Percentiles rank a stretch among this genome's conserved stretches.
Evolutionary conservation across 1,284 basidiomycete genomes (phyloP).

Genomic region (Pseudozyma sp.): DNA sequence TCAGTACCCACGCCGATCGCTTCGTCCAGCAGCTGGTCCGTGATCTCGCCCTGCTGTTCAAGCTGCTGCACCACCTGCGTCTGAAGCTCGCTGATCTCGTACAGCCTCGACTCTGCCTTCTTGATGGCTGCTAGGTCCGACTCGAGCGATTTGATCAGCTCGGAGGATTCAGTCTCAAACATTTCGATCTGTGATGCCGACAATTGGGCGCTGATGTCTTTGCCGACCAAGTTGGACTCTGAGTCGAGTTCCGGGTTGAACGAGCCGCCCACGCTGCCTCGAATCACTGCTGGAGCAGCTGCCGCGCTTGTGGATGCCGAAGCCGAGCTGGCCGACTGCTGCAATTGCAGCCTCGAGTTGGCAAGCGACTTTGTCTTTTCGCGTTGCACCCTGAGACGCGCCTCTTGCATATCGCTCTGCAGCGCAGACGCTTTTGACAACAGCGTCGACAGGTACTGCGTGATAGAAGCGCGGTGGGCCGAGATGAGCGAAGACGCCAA

Average conservation of each 20-base stretch:
- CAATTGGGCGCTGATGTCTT: constrained; percentile 54
- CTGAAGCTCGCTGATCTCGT: constrained; percentile 90
- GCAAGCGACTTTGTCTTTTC: constrained; percentile 49
- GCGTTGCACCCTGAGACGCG: constrained; percentile 50
- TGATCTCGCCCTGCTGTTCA: constrained; percentile 86
- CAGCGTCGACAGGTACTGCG: constrained; percentile 83
- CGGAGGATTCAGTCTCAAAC: constrained; percentile 89
- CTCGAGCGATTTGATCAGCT: constrained; percentile 82
- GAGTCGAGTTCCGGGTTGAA: constrained; percentile 40
- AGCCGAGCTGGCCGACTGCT: constrained; percentile 9
- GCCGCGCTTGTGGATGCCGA: constrained; percentile 5
- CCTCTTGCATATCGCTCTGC: constrained; percentile 86
- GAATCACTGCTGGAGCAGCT: constrained; percentile 31
- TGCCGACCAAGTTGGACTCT: constrained; percentile 34
- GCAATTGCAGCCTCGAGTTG: constrained; percentile 31
- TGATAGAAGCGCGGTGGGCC: constrained; percentile 83
- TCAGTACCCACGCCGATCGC: constrained; percentile 83
- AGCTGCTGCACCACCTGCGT: constrained; percentile 87
- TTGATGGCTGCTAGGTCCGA: constrained; percentile 85
- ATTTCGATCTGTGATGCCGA: constrained; percentile 82
- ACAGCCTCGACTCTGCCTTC: constrained; percentile 84
- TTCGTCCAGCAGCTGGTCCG: constrained; percentile 88
- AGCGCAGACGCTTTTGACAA: constrained; percentile 80
- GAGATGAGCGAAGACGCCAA: constrained; percentile 72
- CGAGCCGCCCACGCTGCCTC: constrained; percentile 49